A percentile compares a stretch with the other conserved stretches of the same genome.
These are phyloP conservation scores for Epichloe glyceriae DNA, from an alignment of 2,329 filamentous ascomycete genomes.

Conservation along the genomic window DNA sequence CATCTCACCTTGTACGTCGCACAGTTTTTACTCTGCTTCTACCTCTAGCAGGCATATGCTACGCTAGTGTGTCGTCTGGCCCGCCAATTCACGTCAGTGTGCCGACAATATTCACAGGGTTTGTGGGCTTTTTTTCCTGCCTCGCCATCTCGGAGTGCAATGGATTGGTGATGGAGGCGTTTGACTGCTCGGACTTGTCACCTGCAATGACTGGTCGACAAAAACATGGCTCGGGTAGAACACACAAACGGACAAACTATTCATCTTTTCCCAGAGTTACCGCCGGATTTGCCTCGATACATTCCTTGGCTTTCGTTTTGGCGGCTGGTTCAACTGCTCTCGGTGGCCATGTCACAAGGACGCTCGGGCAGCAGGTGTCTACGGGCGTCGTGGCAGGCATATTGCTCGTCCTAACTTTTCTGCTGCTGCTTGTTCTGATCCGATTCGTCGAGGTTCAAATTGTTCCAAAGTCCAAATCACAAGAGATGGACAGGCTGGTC, in stretches of 20 bases:
- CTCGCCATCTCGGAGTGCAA: slow-evolving; percentile 66
- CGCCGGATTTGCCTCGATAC: slow-evolving; percentile 58
- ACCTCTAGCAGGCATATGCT: slow-evolving; percentile 53
- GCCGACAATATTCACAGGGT: slow-evolving; percentile 51
- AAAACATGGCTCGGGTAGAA: slow-evolving; percentile 25
- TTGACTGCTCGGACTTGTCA: slow-evolving; percentile 68
- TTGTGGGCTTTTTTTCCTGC: slow-evolving; percentile 58
- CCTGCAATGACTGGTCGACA: slow-evolving; percentile 52
- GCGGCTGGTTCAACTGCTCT: slow-evolving; percentile 56
- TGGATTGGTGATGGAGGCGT: slow-evolving; percentile 68
- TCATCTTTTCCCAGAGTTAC: slow-evolving; percentile 63
- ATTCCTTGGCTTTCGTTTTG: slow-evolving; percentile 55
- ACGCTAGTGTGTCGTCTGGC: slow-evolving; percentile 53
- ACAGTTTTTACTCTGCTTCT: slow-evolving; percentile 53
- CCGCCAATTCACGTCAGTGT: slow-evolving; percentile 46
- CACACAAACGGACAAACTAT: slow-evolving; percentile 49
- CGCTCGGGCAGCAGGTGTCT: slow-evolving; percentile 52
- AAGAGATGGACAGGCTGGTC: slow-evolving; percentile 40
- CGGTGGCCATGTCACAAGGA: slow-evolving; percentile 53
- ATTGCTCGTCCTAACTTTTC: slow-evolving; percentile 48
- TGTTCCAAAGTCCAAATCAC: slow-evolving; percentile 47
- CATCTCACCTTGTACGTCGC: slow-evolving; percentile 58
- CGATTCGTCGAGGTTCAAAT: slow-evolving; percentile 56
- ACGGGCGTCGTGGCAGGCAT: slow-evolving; percentile 58
- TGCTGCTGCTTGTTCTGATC: slow-evolving; percentile 48